Evolutionary conservation across 805 yeast species (phyloP), one percentile per base, ranked within the genome.

Genomic region (Sugiyamaella marilandica): DNA sequence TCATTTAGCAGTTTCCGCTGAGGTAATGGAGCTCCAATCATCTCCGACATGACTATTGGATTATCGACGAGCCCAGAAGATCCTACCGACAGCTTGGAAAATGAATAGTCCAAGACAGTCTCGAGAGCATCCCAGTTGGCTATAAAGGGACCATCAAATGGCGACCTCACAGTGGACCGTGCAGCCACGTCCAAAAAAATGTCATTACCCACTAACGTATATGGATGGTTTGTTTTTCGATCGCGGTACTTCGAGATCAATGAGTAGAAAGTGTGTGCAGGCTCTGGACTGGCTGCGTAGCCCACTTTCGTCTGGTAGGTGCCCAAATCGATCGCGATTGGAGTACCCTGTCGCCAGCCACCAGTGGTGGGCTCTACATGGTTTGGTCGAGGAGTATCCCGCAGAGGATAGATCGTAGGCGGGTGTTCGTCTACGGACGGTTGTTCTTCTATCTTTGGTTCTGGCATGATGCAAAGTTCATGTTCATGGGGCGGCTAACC

Each of bases 111-210:
- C 47, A 94, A 65, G 49, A 92, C 79, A 53, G 76, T 79, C 65
- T 94, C 99, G 1, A 85, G 78, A 53, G 84, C 79, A 53, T 94
- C 98, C 98, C 98, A 95, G 66, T 91, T 95, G 24, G 95, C 84
- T 34, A 94, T 74, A 59, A 89, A 72, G 3, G 87, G 79, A 0
- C 96, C 96, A 67, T 94, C 99, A 64, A 79, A 92, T 0, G 97
- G 96, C 3, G 87, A 74, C 61, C 80, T 83, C 33, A 87, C 78
- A 50, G 84, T 83, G 14, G 87, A 75, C 56, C 83, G 79, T 45
- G 86, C 78, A 1, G 85, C 70, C 8, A 83, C 77, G 61, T 91
- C 98, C 31, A 86, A 64, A 62, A 75, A 81, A 16, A 83, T 80
- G 66, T 92, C 98, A 61, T 85, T 81, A 2, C 99, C 99, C 2